Percentiles rank a stretch among this genome's conserved stretches.
Conservation (phyloP, 768 basidiomycete genomes). For the Stropharia rugosoannulata region DNA sequence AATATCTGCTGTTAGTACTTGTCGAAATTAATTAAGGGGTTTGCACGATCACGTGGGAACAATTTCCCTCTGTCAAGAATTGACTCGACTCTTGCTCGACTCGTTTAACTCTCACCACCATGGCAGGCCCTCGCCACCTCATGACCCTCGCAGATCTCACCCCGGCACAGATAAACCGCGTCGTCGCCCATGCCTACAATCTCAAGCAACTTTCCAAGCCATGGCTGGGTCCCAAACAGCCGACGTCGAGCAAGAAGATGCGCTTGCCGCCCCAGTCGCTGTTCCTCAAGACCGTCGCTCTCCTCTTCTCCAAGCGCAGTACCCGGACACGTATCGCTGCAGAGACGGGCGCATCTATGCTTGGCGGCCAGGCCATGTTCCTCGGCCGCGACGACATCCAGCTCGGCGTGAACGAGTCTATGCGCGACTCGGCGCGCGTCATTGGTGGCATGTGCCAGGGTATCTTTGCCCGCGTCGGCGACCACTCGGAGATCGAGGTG, state of each 20-base stretch:
- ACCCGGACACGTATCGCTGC: slow-evolving; percentile 89
- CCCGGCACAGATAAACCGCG: slow-evolving; percentile 65
- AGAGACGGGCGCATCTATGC: slow-evolving; percentile 74
- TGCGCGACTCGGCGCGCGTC: slow-evolving; percentile 82
- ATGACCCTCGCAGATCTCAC: slow-evolving; percentile 89
- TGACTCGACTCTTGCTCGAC: no score
- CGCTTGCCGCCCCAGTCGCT: slow-evolving; percentile 73
- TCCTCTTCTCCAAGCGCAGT: slow-evolving; percentile 91
- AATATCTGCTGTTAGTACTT: no score
- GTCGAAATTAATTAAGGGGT: no score
- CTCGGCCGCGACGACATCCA: slow-evolving; percentile 91
- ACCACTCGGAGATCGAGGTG: slow-evolving; percentile 91
- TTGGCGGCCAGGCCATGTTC: slow-evolving; percentile 91
- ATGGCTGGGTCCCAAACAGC: slow-evolving; percentile 60
- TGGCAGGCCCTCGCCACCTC: slow-evolving; percentile 57
- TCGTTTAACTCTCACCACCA: background rate
- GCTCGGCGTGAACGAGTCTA: slow-evolving; percentile 90
- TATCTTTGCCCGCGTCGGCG: slow-evolving; percentile 94
- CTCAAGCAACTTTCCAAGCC: slow-evolving; percentile 65
- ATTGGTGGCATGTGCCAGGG: slow-evolving; percentile 96
- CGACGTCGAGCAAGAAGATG: slow-evolving; percentile 29
- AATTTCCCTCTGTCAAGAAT: no score
- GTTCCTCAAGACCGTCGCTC: slow-evolving; percentile 80
- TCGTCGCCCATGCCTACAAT: slow-evolving; percentile 62
- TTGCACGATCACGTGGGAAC: no score